Base-by-base conservation (phyloP, 495 filamentous ascomycete genomes). In the Hypomontagnella submonticulosa region DNA sequence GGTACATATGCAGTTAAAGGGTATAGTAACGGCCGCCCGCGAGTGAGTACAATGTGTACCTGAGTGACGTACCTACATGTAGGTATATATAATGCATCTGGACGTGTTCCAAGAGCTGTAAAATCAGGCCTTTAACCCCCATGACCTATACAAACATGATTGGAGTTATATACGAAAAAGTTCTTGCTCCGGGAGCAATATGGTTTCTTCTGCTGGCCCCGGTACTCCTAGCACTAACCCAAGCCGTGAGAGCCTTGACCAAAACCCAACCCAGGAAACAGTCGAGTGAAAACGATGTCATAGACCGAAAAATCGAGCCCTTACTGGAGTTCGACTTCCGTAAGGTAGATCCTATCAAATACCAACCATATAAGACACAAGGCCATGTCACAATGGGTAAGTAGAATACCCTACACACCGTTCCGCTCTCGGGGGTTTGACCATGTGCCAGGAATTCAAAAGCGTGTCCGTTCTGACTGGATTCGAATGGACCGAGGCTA, bases 341-440 rank as follows among this genome's bases (percentile, higher is more conserved):
- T 30, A 63, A 68, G 12, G 57, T 49, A 32, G 20, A 34, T 12
- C 64, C 64, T 13, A 62, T 58, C 18, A 57, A 51, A 13, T 63
- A 68, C 23, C 65, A 62, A 13, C 65, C 65, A 23, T 68, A 63
- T 32, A 63, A 49, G 40, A 63, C 57, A 7, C 57, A 58, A 44
- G 58, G 58, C 4, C 60, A 68, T 51, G 65, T 68, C 27, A 62
- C 65, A 12, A 68, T 68, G 65, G 65, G 65, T 59, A 59, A 11
- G 15, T 20, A 11, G 5, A 7, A 12, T 10, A 16, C 18, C 3
- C 6, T 23, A 4, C 4, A 46, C 5, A 9, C 18, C 12, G 12
- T 9, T 12, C 16, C 13, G 48, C 2, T 19, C 38, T 1, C 2
- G 10, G n/a, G 4, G 1, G 23, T 18, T n/a, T 63, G 18, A 63